Evolutionary conservation across 805 yeast species (phyloP), one percentile per base, ranked within the genome.

Genomic region (Suhomyces canberraensis): DNA sequence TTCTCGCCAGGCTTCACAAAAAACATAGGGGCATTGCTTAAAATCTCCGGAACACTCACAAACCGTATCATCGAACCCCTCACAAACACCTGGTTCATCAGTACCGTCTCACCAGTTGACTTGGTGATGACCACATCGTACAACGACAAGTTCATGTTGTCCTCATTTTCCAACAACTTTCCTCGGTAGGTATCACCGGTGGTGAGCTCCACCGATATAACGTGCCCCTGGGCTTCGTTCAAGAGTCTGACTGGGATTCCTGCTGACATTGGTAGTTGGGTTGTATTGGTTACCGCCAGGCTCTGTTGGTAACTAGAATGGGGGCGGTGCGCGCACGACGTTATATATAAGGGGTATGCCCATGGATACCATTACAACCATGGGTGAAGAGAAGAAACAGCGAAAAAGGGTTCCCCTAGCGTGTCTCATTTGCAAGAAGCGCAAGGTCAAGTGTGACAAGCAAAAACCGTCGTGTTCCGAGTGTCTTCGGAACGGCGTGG

Each of bases 111-210:
- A 3, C 96, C 96, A 36, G 87, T 84, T 20, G 59, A 58, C 18
- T 79, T 76, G 0, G 96, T 90, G 32, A 84, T 79, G 1, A 84
- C 77, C 27, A 84, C 95, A 54, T 91, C 95, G 45, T 77, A 69
- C 33, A 91, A 61, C 42, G 90, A 95, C 17, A 91, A 78, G 56
- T 91, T 91, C 98, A 91, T 93, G 59, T 84, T 90, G 52, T 91
- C 98, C 62, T 91, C 96, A 31, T 83, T 81, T 52, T 84, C 96
- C 3, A 83, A 57, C 31, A 91, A 72, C 55, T 84, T 88, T 2
- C 98, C 98, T 25, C 95, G 71, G 55, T 91, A 91, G 0, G 84
- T 77, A 45, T 84, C 90, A 2, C 98, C 98, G 0, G 89, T 79
- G 17, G 77, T 76, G 35, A 91, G 75, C 58, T 91, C 98, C 13